These are phyloP conservation scores for Staphylotrichum longicolle DNA, from an alignment of 495 filamentous ascomycete species.

Conservation along the genomic window DNA sequence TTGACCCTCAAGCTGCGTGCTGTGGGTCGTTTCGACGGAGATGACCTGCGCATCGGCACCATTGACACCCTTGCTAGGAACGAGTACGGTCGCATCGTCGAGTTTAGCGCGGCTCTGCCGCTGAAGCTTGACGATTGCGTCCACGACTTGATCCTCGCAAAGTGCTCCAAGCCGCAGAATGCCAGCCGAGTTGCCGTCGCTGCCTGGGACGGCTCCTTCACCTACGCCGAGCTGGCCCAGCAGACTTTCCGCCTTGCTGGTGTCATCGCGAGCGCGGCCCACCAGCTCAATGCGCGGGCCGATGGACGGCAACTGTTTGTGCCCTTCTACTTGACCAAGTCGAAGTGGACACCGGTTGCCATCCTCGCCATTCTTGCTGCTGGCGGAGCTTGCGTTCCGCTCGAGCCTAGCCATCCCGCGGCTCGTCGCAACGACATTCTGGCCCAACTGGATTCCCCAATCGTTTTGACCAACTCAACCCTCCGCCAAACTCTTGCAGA, in stretches of 20 bases:
- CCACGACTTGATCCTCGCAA: slow-evolving; percentile 10
- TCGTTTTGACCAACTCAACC: slow-evolving; percentile 16
- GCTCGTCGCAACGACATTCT: slow-evolving; percentile 42
- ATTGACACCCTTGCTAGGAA: slow-evolving; percentile 14
- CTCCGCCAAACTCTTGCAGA: slow-evolving; percentile 6
- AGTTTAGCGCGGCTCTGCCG: slow-evolving; percentile 11
- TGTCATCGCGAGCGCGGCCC: slow-evolving; percentile 19
- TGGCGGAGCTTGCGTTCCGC: slow-evolving; percentile 47
- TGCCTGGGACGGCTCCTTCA: slow-evolving; percentile 51
- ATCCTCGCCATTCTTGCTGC: slow-evolving; percentile 44
- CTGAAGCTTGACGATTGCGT: slow-evolving; percentile 14
- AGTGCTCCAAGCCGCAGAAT: slow-evolving; percentile 11
- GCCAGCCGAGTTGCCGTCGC: slow-evolving; percentile 16
- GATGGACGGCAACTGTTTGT: slow-evolving; percentile 23
- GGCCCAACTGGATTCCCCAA: slow-evolving; percentile 31
- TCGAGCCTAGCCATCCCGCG: slow-evolving; percentile 56
- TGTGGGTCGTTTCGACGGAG: slow-evolving; percentile 1
- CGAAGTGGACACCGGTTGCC: slow-evolving; percentile 42
- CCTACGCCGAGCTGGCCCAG: slow-evolving; percentile 50
- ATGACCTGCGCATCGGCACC: slow-evolving; percentile 6
- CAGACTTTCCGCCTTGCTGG: slow-evolving; percentile 46
- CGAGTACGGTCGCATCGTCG: slow-evolving; percentile 16
- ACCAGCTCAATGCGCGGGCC: neutral
- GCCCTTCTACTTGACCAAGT: slow-evolving; percentile 48
- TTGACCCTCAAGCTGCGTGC: slow-evolving; percentile 8